Base-by-base conservation (phyloP, 1,139 yeast species). In the Kluyveromyces sp. region DNA sequence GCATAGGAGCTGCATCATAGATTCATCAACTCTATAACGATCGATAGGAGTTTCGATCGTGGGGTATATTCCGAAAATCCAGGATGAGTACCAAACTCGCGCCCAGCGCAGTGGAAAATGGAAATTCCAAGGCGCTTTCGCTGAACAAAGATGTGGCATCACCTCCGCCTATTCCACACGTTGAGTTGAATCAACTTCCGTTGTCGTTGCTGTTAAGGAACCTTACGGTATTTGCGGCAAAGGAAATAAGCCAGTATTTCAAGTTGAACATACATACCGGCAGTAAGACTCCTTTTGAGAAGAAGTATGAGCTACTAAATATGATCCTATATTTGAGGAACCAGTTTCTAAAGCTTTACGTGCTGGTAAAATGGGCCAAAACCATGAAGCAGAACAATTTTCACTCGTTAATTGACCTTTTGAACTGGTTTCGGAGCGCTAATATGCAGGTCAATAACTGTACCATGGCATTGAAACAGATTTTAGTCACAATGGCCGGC, bases 401-500 rank as follows among this genome's bases (percentile, higher is more conserved):
- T 44, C 77, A 82, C 32, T 74, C 74, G 44, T 70, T 88, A 52
- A 88, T 92, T 46, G 97, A 92, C 64, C 71, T 89, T 20, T 77
- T 92, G 49, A 83, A 85, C 48, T 89, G 95, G 94, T 71, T 89
- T 39, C 71, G 94, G 49, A 88, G 86, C 47, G 94, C 88, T 53
- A 80, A 82, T 50, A 78, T 78, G 60, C 75, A 82, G 45, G 78
- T 77, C 44, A 65, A 73, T 40, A 87, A 85, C 47, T 78, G 83
- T 45, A 72, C 71, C 40, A 77, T 72, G 80, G 84, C 70, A 40
- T 73, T 78, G 31, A 74, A 69, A 50, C 73, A 73, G 39, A 77
- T 77, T 42, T 82, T 83, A 51, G 76, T 80, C 33, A 78, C 82
- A 31, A 70, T 88, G 48, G 72, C 80, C 4, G 86, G 89, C 16